A percentile compares a stretch with the other conserved stretches of the same genome.
Conservation (phyloP, 1,284 basidiomycete species). For the Rhodotorula sp. region DNA sequence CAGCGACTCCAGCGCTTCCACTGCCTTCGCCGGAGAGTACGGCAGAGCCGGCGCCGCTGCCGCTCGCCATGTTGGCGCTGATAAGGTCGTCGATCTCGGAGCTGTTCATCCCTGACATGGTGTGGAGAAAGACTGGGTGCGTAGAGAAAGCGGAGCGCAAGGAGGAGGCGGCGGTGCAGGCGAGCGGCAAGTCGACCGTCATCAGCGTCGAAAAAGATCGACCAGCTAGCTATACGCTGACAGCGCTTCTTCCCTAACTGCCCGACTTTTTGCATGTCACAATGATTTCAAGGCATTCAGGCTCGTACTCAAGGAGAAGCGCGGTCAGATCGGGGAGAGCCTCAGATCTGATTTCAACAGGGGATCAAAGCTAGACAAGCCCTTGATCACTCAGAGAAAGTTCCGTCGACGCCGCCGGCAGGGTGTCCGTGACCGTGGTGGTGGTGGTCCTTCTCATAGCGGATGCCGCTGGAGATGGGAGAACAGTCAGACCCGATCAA, state of each 20-base stretch:
- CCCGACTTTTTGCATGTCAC: no score
- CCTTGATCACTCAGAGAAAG: slow-evolving; percentile 7
- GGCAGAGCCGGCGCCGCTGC: slow-evolving; percentile 15
- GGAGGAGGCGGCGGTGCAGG: background rate
- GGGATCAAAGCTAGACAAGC: no score
- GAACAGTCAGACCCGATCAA: background rate
- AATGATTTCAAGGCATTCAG: no score
- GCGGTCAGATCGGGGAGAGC: no score
- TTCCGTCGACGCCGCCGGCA: background rate
- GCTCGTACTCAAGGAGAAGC: no score
- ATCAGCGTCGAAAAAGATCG: no score
- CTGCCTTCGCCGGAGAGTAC: slow-evolving; percentile 3
- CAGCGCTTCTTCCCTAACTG: no score
- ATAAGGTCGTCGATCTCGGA: slow-evolving; percentile 35
- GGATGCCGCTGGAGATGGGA: slow-evolving; percentile 64
- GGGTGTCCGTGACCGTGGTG: slow-evolving; percentile 46
- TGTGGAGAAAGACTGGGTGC: background rate
- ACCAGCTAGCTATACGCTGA: no score
- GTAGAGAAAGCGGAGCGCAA: background rate
- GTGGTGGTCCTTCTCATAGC: slow-evolving; percentile 66
- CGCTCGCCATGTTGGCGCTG: slow-evolving; percentile 11
- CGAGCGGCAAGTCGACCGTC: background rate
- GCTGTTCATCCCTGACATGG: background rate
- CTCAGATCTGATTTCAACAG: no score
- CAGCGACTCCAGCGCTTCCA: background rate